Evolutionary conservation across 2,329 filamentous ascomycete genomes (phyloP), one percentile per base, ranked within the genome.

Genomic region (Thelonectria rubi): DNA sequence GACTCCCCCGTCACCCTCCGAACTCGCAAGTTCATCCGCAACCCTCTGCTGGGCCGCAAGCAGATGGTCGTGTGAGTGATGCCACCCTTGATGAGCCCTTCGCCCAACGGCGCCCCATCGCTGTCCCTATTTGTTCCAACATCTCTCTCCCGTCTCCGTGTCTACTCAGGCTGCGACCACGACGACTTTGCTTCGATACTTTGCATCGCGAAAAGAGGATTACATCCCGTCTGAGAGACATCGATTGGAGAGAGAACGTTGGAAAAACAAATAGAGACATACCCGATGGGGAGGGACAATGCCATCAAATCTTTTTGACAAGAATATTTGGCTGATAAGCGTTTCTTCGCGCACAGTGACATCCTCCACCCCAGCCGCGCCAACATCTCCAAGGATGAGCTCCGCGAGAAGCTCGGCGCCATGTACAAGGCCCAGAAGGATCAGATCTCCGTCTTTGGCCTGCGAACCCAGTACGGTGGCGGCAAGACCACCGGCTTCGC

Each of bases 11-110:
- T 93, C 80, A 93, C 91, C 78, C 85, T 94, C 85, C 89, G 95
- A 87, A 99, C 95, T 84, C 94, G 95, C 92, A 98, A 98, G 88
- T 99, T 99, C 92, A 96, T 98, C 86, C 93, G 94, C 87, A 99
- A 99, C 90, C 92, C 95, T 82, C 93, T 99, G 80, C 91, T 99
- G 81, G 93, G 91, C 82, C 92, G 94, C 83, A 97, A 97, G 89
- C 94, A 98, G 91, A 97, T 98, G 93, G 94, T 97, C 85, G 92
- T 97, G 94, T 97, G 93, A 89, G 91, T 90, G 74, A 74, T 69
- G 68, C 63, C 32, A 69, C 69, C 63, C 67, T 37, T 43, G 58
- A 63, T 63, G 47, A 51, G 55, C 46, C 55, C 59, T 53, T 55
- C 52, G 47, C 63, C 62, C 20, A 47, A 20, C 45, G 50, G 47